Evolutionary conservation across 1,284 basidiomycete species (phyloP).

Genomic region (Pseudozyma sp.): DNA sequence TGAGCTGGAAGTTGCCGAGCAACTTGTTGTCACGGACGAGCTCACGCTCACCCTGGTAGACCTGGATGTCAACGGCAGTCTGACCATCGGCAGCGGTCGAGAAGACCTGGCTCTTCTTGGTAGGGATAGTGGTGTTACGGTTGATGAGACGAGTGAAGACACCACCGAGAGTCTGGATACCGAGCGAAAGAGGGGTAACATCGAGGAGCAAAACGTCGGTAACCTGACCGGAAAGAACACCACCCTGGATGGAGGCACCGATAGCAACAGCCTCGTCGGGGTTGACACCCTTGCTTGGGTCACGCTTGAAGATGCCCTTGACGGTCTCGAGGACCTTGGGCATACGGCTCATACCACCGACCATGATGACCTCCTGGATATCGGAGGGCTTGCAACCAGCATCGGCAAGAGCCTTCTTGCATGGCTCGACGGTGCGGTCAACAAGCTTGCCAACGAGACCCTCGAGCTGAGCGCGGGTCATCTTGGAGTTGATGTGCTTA

Average conservation of each 20-base stretch:
- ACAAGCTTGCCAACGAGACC: conserved; percentile 84
- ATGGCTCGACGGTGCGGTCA: conserved; percentile 92
- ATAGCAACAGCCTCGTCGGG: conserved; percentile 94
- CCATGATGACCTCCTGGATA: conserved; percentile 95
- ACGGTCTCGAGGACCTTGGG: conserved; percentile 94
- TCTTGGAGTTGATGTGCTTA: conserved; percentile 35
- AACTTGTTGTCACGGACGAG: conserved; percentile 97
- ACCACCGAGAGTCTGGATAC: conserved; percentile 97
- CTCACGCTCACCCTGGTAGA: conserved; percentile 98
- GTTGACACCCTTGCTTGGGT: conserved; percentile 97
- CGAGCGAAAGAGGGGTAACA: conserved; percentile 92
- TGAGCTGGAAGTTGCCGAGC: conserved; percentile 99
- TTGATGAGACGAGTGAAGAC: conserved; percentile 87
- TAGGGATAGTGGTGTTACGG: conserved; percentile 98
- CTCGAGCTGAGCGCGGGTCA: conserved; percentile 83
- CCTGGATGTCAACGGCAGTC: conserved; percentile 88
- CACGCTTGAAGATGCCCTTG: conserved; percentile 89
- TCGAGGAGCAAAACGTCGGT: conserved; percentile 96
- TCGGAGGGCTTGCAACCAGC: conserved; percentile 92
- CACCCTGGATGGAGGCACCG: conserved; percentile 91
- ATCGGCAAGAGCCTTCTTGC: conserved; percentile 93
- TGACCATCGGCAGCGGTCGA: conserved; percentile 84
- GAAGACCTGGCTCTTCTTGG: conserved; percentile 99
- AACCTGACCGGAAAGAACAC: conserved; percentile 94
- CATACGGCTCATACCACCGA: conserved; percentile 99